Conservation (phyloP, 2,329 filamentous ascomycete species). For the Trichocomaceae sp. region DNA sequence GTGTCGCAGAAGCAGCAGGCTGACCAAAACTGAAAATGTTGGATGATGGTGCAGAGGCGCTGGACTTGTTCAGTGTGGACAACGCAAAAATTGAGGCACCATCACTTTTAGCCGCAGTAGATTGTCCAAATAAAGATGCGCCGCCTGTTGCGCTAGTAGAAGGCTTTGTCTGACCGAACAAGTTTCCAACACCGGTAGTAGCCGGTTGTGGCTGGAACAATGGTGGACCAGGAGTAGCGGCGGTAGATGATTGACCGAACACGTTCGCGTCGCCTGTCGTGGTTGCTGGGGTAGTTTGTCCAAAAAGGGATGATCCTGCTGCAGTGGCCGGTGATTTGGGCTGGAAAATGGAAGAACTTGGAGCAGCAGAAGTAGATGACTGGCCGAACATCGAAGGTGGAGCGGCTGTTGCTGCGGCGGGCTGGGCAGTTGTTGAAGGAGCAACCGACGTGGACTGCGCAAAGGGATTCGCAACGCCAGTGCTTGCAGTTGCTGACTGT, state of each 20-base stretch:
- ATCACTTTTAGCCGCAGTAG: conserved; percentile 11
- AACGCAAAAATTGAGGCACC: conserved; percentile 7
- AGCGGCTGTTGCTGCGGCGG: conserved; percentile 11
- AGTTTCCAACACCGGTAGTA: not conserved
- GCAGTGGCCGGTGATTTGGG: conserved; percentile 10
- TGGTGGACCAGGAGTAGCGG: not conserved
- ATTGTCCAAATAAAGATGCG: conserved; percentile 10
- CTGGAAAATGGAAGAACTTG: conserved; percentile 15
- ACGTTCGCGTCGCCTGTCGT: not conserved
- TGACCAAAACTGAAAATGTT: conserved; percentile 8
- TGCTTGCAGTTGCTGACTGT: conserved; percentile 15
- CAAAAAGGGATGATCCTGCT: conserved; percentile 1
- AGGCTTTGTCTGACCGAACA: conserved; percentile 2
- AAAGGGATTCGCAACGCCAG: conserved; percentile 22
- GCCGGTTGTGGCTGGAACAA: conserved; percentile 5
- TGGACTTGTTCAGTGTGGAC: conserved; percentile 6
- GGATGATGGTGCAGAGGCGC: not conserved
- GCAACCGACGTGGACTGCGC: conserved; percentile 21
- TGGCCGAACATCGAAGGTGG: conserved; percentile 16
- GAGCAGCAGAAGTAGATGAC: conserved; percentile 13
- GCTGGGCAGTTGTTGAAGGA: conserved; percentile 13
- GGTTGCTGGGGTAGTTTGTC: conserved; percentile 4
- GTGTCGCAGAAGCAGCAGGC: not conserved
- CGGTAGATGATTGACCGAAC: conserved; percentile 2
- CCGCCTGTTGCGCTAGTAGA: conserved; percentile 8